phyloP scores from a whole-genome alignment of 768 basidiomycete genomes.

The Tulasnella sp. region DNA sequence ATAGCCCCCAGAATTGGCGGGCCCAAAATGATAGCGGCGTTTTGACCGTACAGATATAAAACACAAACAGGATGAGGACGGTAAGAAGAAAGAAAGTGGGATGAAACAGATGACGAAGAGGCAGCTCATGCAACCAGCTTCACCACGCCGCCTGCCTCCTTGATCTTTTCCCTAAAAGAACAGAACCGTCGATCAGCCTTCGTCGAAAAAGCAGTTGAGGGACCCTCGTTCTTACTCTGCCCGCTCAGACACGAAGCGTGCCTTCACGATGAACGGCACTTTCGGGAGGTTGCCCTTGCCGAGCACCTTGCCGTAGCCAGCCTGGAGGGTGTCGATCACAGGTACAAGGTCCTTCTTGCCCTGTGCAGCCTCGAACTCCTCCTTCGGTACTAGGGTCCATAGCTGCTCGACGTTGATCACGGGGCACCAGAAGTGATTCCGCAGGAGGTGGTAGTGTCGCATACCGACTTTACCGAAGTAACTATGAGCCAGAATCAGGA shows the following conservation, averaged over 20 bases:
- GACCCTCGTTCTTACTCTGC: constrained; percentile 55
- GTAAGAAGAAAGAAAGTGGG: neutral
- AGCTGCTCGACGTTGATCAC: constrained; percentile 99
- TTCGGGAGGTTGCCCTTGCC: constrained; percentile 93
- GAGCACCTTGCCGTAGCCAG: constrained; percentile 90
- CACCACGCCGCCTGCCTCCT: constrained; percentile 92
- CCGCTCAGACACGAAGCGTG: constrained; percentile 85
- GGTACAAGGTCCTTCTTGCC: constrained; percentile 81
- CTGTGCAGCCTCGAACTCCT: constrained; percentile 73
- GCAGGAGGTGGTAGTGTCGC: constrained; percentile 95
- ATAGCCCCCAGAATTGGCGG: neutral
- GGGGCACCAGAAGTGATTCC: constrained; percentile 87
- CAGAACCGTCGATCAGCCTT: neutral
- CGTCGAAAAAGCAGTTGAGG: neutral
- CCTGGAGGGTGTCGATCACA: constrained; percentile 81
- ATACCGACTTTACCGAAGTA: constrained; percentile 99
- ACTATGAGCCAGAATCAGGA: constrained; percentile 40
- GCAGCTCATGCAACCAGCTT: constrained; percentile 73
- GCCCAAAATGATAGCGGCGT: neutral
- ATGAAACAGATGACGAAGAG: constrained; percentile 26
- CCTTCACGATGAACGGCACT: constrained; percentile 96
- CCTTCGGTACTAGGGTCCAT: constrained; percentile 83
- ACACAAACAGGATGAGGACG: neutral
- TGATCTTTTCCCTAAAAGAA: constrained; percentile 64
- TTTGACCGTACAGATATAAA: constrained; percentile 2